Evolutionary conservation across 441 rosid genomes (phyloP), one percentile per base, ranked within the genome.

Genomic region (Erodium chrysanthum): DNA sequence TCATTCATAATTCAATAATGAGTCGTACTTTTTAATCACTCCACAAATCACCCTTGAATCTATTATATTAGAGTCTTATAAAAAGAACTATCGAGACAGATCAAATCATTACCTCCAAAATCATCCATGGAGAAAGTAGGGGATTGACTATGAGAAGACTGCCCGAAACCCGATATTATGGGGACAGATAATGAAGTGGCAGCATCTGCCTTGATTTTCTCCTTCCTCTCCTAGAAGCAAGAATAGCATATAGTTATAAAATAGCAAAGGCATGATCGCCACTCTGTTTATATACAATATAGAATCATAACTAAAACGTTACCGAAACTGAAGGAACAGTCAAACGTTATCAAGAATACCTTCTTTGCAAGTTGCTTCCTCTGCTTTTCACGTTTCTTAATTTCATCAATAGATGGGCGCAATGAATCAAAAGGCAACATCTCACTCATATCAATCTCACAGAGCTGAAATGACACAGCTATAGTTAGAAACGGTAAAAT

Each of bases 381-480:
- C 75, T 80, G 92, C 82, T 79, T 86, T 60, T 85, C 90, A 37
- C 96, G 97, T 84, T 84, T 94, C 81, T 86, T 84, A 54, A 88
- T 91, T 82, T 91, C 98, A 76, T 86, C 92, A 78, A 86, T 78
- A 77, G 89, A 89, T 22, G 97, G 97, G 79, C 74, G 67, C 78
- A 89, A 77, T 1, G 96, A 81, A 50, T 78, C 88, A 68, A 82
- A 75, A 69, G 92, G 94, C 58, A 94, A 75, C 10, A 83, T 67
- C 66, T 78, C 86, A 77, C 80, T 85, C 83, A 94, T 67, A 78
- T 91, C 94, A 78, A 91, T 83, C 81, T 94, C 98, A 82, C 97
- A 88, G 66, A 94, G 86, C 97, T 94, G 90, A 74, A 71, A 74
- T 67, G 52, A 20, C 29, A 31, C 7, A 17, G 22, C 7, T 15